Evolutionary conservation across 2,329 filamentous ascomycete species (phyloP), one percentile per base, ranked within the genome.

Genomic region (Venturiaceae sp.): DNA sequence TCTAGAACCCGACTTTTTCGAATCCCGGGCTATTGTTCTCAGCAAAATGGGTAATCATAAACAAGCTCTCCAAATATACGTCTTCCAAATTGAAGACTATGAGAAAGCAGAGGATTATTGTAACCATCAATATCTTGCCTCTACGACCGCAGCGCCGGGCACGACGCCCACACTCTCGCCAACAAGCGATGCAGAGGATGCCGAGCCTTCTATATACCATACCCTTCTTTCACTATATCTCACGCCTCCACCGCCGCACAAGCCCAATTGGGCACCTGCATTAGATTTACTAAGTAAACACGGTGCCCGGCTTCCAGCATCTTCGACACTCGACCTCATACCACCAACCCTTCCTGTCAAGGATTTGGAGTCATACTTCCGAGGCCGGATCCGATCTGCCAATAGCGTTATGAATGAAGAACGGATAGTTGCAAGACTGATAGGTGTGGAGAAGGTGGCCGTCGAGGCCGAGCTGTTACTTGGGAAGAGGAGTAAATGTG

Each of bases 51-150:
- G 90, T 6, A 87, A 92, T 66, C 92, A 99, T 74, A 92, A 90
- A 68, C 91, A 97, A 72, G 94, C 94, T 0, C 76, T 99, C n/a
- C 88, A 94, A 69, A 96, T 99, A 56, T 99, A 96, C 69, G 92
- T 97, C 30, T 99, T 96, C 74, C 94, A 92, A 71, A 83, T 99
- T 71, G 77, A 88, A 64, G 87, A 96, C 70, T 92, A 89, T 62
- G 77, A 76, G 13, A 97, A 96, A 72, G 94, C 94, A 33, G 94
- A 99, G 80, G 90, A 96, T 86, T 96, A 99, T 74, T 97, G 94
- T 76, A 96, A 96, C 72, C 85, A 85, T 61, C 82, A 92, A 59
- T 87, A 96, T 72, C 80, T 87, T 61, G 71, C 78, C 61, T 21
- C 57, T 4, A 47, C 55, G 19, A 13, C 55, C 8, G 26, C 41